Percentiles rank a stretch among this genome's conserved stretches.
Evolutionary conservation across 208 protist species (phyloP).

Genomic region (Acanthamoeba quina): DNA sequence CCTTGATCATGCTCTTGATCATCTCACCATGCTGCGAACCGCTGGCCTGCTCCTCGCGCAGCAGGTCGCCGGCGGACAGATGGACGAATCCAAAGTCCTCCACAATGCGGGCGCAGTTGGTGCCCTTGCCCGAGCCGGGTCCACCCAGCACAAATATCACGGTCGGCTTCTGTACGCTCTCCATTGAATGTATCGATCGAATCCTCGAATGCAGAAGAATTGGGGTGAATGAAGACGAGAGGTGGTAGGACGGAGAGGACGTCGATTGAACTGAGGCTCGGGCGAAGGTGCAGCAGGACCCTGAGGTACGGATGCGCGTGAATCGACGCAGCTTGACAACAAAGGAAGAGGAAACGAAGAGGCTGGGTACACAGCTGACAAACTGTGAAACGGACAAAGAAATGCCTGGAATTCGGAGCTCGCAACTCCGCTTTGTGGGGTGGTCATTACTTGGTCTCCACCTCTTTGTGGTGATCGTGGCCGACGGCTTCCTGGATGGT

Average conservation of each 20-base stretch:
- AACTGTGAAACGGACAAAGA: not conserved
- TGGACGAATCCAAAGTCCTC: conserved; percentile 89
- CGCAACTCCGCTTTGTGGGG: not conserved
- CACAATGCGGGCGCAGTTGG: conserved; percentile 92
- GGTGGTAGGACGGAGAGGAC: not conserved
- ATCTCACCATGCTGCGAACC: conserved; percentile 80
- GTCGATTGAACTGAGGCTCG: not conserved
- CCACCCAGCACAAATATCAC: conserved; percentile 90
- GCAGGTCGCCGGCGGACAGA: conserved; percentile 94
- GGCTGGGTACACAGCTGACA: not conserved
- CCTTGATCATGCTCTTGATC: conserved; percentile 83
- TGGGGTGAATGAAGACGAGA: not conserved
- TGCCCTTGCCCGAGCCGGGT: conserved; percentile 95
- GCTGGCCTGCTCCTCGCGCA: conserved; percentile 90
- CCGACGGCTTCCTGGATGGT: conserved; percentile 85
- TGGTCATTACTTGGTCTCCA: not conserved
- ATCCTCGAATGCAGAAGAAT: not conserved
- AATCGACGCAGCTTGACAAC: conserved; percentile 16
- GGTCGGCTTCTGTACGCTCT: conserved; percentile 35
- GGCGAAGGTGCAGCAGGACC: not conserved
- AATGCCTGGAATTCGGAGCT: not conserved
- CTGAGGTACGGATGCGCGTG: not conserved
- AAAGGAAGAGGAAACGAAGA: not conserved
- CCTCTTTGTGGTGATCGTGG: conserved; percentile 64
- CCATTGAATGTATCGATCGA: conserved; percentile 1